Conservation (phyloP, 352 stramenopile species). For the Pythium chondricola region DNA sequence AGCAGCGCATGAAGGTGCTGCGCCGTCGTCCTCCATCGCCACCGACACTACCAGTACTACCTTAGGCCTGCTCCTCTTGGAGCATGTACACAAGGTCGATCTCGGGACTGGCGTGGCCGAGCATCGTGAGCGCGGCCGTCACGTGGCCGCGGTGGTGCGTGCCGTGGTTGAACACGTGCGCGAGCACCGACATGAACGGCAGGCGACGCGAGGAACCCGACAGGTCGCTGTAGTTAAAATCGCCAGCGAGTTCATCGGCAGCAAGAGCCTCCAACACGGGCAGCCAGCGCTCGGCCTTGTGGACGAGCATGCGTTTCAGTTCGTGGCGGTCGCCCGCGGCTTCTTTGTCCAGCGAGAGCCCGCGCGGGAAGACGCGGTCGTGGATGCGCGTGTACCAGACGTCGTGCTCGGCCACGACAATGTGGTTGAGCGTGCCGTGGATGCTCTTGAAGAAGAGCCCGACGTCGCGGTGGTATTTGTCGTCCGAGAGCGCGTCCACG, state of each 20-base stretch:
- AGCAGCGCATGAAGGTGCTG: conserved; percentile 10
- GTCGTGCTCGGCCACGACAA: conserved; percentile 16
- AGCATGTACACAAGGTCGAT: conserved; percentile 21
- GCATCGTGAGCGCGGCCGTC: conserved; percentile 16
- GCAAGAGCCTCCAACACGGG: conserved; percentile 11
- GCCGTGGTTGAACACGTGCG: conserved; percentile 22
- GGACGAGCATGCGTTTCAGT: conserved; percentile 1
- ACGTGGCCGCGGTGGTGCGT: conserved; percentile 19
- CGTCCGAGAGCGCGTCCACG: conserved; percentile 9
- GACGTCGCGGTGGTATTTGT: conserved; percentile 19
- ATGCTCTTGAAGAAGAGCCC: conserved; percentile 20
- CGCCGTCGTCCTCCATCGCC: too few species aligned
- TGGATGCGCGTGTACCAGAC: conserved; percentile 19
- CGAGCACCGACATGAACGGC: conserved; percentile 4
- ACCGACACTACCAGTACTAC: too few species aligned
- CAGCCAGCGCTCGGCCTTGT: conserved; percentile 13
- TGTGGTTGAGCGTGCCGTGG: conserved; percentile 21
- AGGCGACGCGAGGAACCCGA: background rate
- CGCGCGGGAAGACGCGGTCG: conserved; percentile 5
- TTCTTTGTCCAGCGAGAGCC: conserved; percentile 1
- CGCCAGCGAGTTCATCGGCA: conserved; percentile 4
- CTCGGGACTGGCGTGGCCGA: conserved; percentile 3
- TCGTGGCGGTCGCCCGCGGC: conserved; percentile 5
- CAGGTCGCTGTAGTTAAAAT: conserved; percentile 10
- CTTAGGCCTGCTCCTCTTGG: conserved; percentile 3